Evolutionary conservation across 2,329 filamentous ascomycete species (phyloP), one percentile per base, ranked within the genome.

Genomic region (Fusarium circinatum): DNA sequence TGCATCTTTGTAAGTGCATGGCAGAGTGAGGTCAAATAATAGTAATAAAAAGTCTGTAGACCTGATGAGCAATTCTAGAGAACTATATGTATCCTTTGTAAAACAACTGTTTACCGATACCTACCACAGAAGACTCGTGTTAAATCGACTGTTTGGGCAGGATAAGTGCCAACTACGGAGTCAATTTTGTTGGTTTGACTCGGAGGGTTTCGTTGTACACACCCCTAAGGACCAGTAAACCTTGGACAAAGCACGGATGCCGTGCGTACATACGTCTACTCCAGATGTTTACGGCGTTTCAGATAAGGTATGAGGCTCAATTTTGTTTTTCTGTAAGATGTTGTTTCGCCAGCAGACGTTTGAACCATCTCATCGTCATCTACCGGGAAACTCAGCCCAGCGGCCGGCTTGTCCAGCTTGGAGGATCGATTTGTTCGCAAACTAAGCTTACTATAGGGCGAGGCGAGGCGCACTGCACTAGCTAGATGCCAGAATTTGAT

Each of bases 301-400:
- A 58, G 52, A 65, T 70, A 60, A 45, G 62, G 36, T 38, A 34
- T 56, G 59, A 57, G 65, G 63, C 48, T 66, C 49, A 65, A 38
- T 49, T 45, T 32, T 28, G 44, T 62, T 36, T 54, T 55, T 57
- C 26, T 30, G 48, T 14, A 24, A 49, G 24, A 30, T 34, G 47
- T 24, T 56, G 68, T 65, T 52, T 58, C 68, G 57, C 36, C 15
- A 54, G 44, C 38, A 36, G 34, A 36, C 24, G 45, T 55, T 58
- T 55, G 58, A 56, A 22, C 47, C 47, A 45, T 38, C 39, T 36
- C 39, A 41, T 70, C 38, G 49, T 38, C 39, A 58, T 39, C 17
- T 52, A 61, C 62, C 70, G 65, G 70, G 64, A 54, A 73, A 72
- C 70, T 74, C 60, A 70, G 68, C 68, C 65, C 67, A 72, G 74